Evolutionary conservation across 441 rosid genomes (phyloP).

Genomic region (Daphne laureola): DNA sequence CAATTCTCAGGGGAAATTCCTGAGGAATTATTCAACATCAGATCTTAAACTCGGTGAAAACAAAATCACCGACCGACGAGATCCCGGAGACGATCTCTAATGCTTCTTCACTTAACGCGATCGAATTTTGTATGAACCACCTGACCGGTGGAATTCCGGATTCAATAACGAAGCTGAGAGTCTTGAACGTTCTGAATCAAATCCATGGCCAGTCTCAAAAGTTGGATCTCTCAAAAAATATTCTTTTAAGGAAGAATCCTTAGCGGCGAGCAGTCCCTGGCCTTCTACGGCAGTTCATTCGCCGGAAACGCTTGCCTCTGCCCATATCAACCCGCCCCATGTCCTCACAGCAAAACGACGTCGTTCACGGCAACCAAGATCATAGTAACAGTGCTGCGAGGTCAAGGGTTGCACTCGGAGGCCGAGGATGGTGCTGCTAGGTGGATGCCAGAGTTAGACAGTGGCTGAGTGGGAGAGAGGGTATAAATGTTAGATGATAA

Average conservation of each 20-base stretch:
- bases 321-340: slow-evolving; percentile 27
- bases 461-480: too few species aligned
- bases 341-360: slow-evolving; percentile 25
- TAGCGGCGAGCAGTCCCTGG: slow-evolving; percentile 58
- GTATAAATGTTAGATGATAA: too few species aligned
- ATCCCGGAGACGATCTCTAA: slow-evolving; percentile 43
- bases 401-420: too few species aligned
- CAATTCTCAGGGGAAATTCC: slow-evolving; percentile 52
- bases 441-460: too few species aligned
- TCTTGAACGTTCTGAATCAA: slow-evolving; percentile 48
- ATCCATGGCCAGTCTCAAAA: slow-evolving; percentile 64
- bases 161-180: slow-evolving; percentile 34
- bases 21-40: slow-evolving; percentile 34
- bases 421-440: too few species aligned
- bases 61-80: slow-evolving; percentile 41
- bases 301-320: slow-evolving; percentile 68
- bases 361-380: slow-evolving; percentile 37
- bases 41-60: slow-evolving; percentile 45
- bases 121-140: slow-evolving; percentile 59
- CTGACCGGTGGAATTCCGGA: slow-evolving; percentile 51
- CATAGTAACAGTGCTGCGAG: slow-evolving; percentile 36
- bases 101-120: slow-evolving; percentile 37
- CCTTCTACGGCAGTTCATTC: slow-evolving; percentile 60
- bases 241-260: slow-evolving; percentile 57
- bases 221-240: slow-evolving; percentile 67